Evolutionary conservation across 371 early-diverging fungal species (phyloP), one percentile per base, ranked within the genome.

Genomic region (Mortierella sp.): DNA sequence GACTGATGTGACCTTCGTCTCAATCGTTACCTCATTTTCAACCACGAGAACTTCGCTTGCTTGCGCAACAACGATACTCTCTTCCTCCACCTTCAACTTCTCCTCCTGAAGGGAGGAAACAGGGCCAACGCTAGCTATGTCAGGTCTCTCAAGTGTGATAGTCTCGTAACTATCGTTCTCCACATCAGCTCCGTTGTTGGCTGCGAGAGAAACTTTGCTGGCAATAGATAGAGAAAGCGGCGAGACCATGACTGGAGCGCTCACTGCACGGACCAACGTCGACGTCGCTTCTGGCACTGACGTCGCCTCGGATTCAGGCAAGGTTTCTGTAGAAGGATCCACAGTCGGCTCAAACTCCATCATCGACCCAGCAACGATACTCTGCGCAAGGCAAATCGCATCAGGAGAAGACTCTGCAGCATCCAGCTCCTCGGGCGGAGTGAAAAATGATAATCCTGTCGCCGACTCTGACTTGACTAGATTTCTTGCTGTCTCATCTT

Each of bases 401-500:
- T 75, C 74, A 3, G 75, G 73, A 12, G 75, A 73, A 0, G 70
- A 70, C 10, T 46, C 46, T 21, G 14, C 14, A 12, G 27, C 70
- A 16, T 72, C 72, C 73, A 72, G 21, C 41, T 78, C 75, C 44
- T 80, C 74, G 3, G 74, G 65, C 0, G 77, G 81, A 58, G 46
- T 55, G 43, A 77, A 77, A 63, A 77, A 77, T 2, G 74, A 79
- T 43, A 72, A 21, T 10, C 77, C 77, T 12, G 77, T 70, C 55
- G 14, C 48, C 46, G 27, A 21, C n/a, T 44, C 51, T 4, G 68
- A n/a, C 12, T 27, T 43, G 12, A 14, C 32, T 24, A 38, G 21
- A 10, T 4, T 41, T 24, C 35, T 24, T 10, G 11, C 24, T 21
- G 29, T n/a, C 60, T 21, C 24, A 0, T 41, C 68, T 1, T 38